phyloP scores from a whole-genome alignment of 306 rosid species.

The Sesbania bispinosa region DNA sequence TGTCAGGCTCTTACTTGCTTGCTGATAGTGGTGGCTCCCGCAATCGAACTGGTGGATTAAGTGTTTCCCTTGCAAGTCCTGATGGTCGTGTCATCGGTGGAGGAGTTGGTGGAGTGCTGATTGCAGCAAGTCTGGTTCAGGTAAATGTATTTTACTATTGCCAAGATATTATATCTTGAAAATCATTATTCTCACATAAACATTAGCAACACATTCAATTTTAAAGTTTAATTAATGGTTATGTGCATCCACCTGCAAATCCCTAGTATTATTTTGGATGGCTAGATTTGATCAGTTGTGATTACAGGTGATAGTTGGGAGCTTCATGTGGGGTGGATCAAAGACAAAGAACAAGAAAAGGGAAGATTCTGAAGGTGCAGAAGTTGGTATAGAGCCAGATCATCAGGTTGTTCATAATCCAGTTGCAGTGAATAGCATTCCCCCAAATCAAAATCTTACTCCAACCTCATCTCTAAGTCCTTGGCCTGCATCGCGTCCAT shows the following conservation, averaged over 20 bases:
- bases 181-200: not conserved
- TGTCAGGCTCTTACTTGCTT: slow-evolving; percentile 78
- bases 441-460: slow-evolving; percentile 52
- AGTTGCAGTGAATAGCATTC: slow-evolving; percentile 37
- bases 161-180: not conserved
- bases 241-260: not conserved
- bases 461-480: slow-evolving; percentile 52
- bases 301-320: slow-evolving; percentile 85
- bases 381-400: slow-evolving; percentile 53
- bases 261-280: not conserved
- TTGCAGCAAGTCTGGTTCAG: slow-evolving; percentile 93
- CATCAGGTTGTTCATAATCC: slow-evolving; percentile 60
- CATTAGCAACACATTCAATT: not conserved
- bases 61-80: slow-evolving; percentile 86
- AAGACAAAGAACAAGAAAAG: slow-evolving; percentile 66
- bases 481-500: slow-evolving; percentile 65
- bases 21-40: slow-evolving; percentile 56
- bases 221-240: not conserved
- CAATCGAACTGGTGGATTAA: slow-evolving; percentile 69
- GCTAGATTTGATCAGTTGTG: slow-evolving; percentile 17
- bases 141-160: slow-evolving; percentile 33
- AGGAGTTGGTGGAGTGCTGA: slow-evolving; percentile 78
- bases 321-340: slow-evolving; percentile 84
- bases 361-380: slow-evolving; percentile 50
- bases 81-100: slow-evolving; percentile 94